phyloP scores from a whole-genome alignment of 2,329 filamentous ascomycete species.

The Chrysoporthe puriensis region DNA sequence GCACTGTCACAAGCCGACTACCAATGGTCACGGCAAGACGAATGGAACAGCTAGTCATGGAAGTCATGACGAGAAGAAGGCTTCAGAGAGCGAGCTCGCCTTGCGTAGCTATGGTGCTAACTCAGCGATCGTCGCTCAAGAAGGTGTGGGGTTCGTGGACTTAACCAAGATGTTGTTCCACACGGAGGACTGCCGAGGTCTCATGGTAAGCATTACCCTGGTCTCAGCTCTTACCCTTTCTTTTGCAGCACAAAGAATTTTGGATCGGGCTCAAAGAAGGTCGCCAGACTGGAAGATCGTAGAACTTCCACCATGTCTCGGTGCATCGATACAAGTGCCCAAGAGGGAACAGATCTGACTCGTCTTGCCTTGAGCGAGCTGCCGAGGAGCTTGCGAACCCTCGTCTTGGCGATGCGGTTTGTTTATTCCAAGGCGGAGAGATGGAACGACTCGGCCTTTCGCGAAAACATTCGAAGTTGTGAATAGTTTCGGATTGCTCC shows the following conservation, averaged over 20 bases:
- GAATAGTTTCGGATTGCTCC: slow-evolving; percentile 30
- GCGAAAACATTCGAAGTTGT: slow-evolving; percentile 22
- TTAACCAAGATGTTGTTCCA: slow-evolving; percentile 75
- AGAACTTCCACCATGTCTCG: slow-evolving; percentile 54
- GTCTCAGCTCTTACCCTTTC: slow-evolving; percentile 5
- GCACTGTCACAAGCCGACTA: slow-evolving; percentile 90
- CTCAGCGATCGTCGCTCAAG: slow-evolving; percentile 68
- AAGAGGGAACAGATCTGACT: slow-evolving; percentile 50
- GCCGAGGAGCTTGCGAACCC: slow-evolving; percentile 41
- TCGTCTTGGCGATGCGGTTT: slow-evolving; percentile 47
- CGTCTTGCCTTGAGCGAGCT: slow-evolving; percentile 35
- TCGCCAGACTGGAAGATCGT: slow-evolving; percentile 53
- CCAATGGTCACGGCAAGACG: slow-evolving; percentile 53
- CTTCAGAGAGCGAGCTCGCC: slow-evolving; percentile 52
- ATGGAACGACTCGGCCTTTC: slow-evolving; percentile 17
- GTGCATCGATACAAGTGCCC: slow-evolving; percentile 72
- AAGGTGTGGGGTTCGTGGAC: slow-evolving; percentile 78
- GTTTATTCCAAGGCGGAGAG: slow-evolving; percentile 29
- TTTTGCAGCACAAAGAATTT: neutral
- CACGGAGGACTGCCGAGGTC: slow-evolving; percentile 63
- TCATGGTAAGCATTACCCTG: slow-evolving; percentile 41
- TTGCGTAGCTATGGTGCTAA: slow-evolving; percentile 81
- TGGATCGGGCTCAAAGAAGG: slow-evolving; percentile 63
- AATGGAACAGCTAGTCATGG: slow-evolving; percentile 26
- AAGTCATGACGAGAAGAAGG: slow-evolving; percentile 31